A percentile compares a stretch with the other conserved stretches of the same genome.
phyloP scores from a whole-genome alignment of 2,329 filamentous ascomycete genomes.

The Fusarium staphyleae region DNA sequence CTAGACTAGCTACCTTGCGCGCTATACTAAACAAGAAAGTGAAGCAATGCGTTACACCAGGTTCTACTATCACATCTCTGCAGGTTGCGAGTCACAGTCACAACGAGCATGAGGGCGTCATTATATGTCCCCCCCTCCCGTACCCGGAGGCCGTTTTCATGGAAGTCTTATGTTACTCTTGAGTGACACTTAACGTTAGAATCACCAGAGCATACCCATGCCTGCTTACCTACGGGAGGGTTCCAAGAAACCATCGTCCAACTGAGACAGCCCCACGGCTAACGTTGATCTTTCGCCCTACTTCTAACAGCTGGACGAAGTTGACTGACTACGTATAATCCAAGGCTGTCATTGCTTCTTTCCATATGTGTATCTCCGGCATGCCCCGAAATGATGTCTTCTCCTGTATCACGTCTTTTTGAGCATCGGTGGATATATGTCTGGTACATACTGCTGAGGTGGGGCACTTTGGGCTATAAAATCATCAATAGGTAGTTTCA shows the following conservation, averaged over 20 bases:
- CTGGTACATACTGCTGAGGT: neutral
- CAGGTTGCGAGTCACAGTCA: no score
- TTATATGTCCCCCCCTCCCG: no score
- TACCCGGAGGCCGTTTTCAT: no score
- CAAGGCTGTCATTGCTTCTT: slow-evolving; percentile 8
- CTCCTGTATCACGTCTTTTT: neutral
- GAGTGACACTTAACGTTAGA: no score
- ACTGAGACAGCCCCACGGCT: neutral
- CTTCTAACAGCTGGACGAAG: neutral
- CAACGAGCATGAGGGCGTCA: no score
- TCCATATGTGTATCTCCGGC: slow-evolving; percentile 6
- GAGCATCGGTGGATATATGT: neutral
- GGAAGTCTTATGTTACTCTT: no score
- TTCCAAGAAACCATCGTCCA: neutral
- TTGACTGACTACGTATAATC: neutral
- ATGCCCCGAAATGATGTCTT: slow-evolving; percentile 13
- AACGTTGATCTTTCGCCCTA: neutral
- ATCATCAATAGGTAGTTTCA: no score
- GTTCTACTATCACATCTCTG: neutral
- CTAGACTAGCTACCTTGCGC: neutral
- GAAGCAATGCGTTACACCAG: neutral
- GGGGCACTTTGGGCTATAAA: no score
- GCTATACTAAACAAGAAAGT: neutral
- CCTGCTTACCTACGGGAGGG: neutral
- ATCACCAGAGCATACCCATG: no score